Evolutionary conservation across 768 basidiomycete genomes (phyloP), one percentile per base, ranked within the genome.

Genomic region (Pleurotus salmoneostramineus): DNA sequence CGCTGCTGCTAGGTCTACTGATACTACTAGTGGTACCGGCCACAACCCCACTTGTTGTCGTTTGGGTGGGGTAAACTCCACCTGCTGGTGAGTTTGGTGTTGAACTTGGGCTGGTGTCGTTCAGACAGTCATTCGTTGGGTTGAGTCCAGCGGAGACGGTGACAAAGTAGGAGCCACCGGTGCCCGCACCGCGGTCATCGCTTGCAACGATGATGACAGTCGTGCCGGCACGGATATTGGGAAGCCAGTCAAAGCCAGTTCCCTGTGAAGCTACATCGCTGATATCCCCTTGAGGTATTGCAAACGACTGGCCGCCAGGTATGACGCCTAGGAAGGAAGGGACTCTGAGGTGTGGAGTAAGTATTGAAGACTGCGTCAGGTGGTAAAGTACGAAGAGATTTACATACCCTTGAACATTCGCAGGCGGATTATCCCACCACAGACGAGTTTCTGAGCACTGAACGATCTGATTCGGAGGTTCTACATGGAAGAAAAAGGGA

Each of bases 71-170:
- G 66, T 87, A 88, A 40, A 74, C 74, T 0, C 88, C 89, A 37
- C 91, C 91, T 17, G 91, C 91, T 5, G 91, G 89, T 56, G 73
- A 75, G 2, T 88, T 90, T 6, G 88, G 79, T 2, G 91, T 93
- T 3, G 91, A 91, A 51, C 87, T 89, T 0, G 91, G 91, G 51
- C 89, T 91, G 11, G 61, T 69, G 45, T 70, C 66, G 44, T 74
- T 81, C 48, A 92, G 66, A 64, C 91, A 93, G 1, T 73, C 78
- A 46, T 66, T 72, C 59, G 81, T 73, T 62, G 77, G 80, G 58
- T 75, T 67, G 11, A 74, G 66, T 0, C 85, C 83, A 31, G 76
- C 73, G 58, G 77, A 72, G 36, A 91, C 81, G n/a, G 78, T 81
- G 60, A 78, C 80, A 1, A 76, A 65, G 5, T 70, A 73, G 65